phyloP scores from a whole-genome alignment of 2,329 filamentous ascomycete species.

The Arthrocladium fulminans region DNA sequence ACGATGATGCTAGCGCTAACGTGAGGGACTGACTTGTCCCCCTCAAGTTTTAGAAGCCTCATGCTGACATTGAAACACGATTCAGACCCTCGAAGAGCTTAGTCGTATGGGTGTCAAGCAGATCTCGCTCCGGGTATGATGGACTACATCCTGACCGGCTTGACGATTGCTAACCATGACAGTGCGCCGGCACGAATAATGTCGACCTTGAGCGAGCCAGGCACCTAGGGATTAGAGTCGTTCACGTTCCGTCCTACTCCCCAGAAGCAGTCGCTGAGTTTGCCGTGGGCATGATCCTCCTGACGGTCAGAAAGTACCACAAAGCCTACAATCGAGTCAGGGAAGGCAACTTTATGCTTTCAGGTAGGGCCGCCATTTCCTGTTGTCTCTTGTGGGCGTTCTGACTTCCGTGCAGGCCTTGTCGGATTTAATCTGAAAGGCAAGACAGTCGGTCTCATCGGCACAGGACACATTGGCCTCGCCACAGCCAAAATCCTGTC shows the following conservation, averaged over 20 bases:
- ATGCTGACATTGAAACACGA: background rate
- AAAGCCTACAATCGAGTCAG: slow-evolving; percentile 59
- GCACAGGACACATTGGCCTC: slow-evolving; percentile 56
- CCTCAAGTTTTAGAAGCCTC: background rate
- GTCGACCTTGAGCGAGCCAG: slow-evolving; percentile 52
- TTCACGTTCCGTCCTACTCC: slow-evolving; percentile 59
- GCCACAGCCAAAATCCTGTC: slow-evolving; percentile 51
- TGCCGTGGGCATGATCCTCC: slow-evolving; percentile 57
- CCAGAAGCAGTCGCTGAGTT: slow-evolving; percentile 64
- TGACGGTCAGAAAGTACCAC: slow-evolving; percentile 59
- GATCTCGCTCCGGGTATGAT: slow-evolving; percentile 46
- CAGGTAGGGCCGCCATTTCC: slow-evolving; percentile 39
- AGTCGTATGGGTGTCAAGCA: slow-evolving; percentile 45
- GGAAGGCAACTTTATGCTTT: slow-evolving; percentile 59
- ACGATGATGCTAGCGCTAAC: slow-evolving; percentile 46
- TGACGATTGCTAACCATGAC: background rate
- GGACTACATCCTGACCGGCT: background rate
- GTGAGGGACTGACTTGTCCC: background rate
- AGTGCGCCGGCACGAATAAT: slow-evolving; percentile 60
- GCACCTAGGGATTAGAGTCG: slow-evolving; percentile 50
- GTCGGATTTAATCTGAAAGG: slow-evolving; percentile 52
- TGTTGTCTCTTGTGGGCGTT: background rate
- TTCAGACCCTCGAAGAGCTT: slow-evolving; percentile 43
- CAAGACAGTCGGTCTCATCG: slow-evolving; percentile 58
- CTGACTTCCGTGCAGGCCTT: slow-evolving; percentile 27